A percentile compares a stretch with the other conserved stretches of the same genome.
These are phyloP conservation scores for Hanseniaspora lachancei DNA, from an alignment of 805 yeast genomes.

Conservation along the genomic window DNA sequence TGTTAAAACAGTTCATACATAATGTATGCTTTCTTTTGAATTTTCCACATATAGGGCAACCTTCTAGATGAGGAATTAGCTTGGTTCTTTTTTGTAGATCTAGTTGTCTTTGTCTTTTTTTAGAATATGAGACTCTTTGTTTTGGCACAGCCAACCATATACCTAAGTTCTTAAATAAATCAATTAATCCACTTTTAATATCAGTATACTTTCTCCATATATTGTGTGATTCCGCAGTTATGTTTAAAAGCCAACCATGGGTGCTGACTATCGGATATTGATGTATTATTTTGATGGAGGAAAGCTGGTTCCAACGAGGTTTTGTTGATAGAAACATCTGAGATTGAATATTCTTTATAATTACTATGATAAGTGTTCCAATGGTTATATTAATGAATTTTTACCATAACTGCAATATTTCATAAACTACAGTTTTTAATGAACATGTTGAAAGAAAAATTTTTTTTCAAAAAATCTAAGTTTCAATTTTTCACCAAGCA, in stretches of 20 bases:
- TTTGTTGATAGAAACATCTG: background rate
- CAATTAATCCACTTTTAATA: conserved; percentile 15
- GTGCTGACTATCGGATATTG: background rate
- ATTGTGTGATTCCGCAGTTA: background rate
- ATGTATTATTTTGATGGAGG: background rate
- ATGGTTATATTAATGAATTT: too few relatives aligned
- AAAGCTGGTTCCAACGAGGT: background rate
- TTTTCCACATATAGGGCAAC: conserved; percentile 94
- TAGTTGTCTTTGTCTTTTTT: conserved; percentile 69
- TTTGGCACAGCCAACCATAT: conserved; percentile 81
- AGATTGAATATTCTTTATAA: too few relatives aligned
- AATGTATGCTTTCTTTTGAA: conserved; percentile 78
- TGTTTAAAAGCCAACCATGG: background rate
- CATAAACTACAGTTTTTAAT: too few relatives aligned
- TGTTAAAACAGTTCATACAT: conserved; percentile 66
- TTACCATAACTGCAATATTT: too few relatives aligned
- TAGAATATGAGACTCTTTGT: conserved; percentile 78
- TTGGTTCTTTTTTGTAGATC: conserved; percentile 73
- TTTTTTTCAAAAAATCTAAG: too few relatives aligned
- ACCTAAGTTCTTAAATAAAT: conserved; percentile 49
- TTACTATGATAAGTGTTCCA: too few relatives aligned
- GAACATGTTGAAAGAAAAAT: too few relatives aligned
- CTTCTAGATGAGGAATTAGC: conserved; percentile 60
- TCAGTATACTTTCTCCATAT: background rate
- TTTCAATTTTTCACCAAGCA: too few relatives aligned